Evolutionary conservation across 1,284 basidiomycete genomes (phyloP), one percentile per base, ranked within the genome.

Genomic region (Ustilago trichophora): DNA sequence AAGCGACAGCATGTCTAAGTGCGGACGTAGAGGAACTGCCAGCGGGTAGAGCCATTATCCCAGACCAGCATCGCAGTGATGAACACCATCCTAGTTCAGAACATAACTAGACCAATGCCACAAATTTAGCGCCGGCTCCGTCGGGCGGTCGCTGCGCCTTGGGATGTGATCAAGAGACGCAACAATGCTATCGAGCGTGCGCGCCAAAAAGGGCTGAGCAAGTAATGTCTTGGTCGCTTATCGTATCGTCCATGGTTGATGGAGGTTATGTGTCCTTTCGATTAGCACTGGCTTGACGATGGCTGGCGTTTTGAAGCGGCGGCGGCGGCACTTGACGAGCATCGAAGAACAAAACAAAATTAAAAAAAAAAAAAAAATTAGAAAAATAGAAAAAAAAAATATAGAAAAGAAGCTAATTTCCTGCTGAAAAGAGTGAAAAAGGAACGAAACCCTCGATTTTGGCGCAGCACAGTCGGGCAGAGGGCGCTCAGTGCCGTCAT

Each of bases 401-500:
- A 33, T 18, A 19, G 29, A 31, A 48, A 29, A 7, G 7, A 7
- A 13, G 7, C 13, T 29, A 43, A 27, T 13, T 29, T 45, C 35
- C 43, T 16, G 18, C 29, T 19, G n/a, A 26, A 48, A 19, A 25
- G 24, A 10, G 27, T 19, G 9, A 19, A 33, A 56, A 22, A 37
- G 29, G 26, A 26, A 47, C 18, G 41, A 13, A 49, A 33, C 37
- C 47, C 29, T 19, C 31, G 27, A 50, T n/a, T 32, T 22, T 21
- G 18, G n/a, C n/a, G n/a, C n/a, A 11, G 19, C 35, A 31, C 32
- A 52, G 4, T 32, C 37, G 52, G 52, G 59, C 48, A 64, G 49
- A 52, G 49, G 35, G 49, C 22, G 60, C 50, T 36, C 44, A 37
- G 60, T 64, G 54, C 44, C 54, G 60, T 64, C 60, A 64, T 56